Evolutionary conservation across 2,329 filamentous ascomycete genomes (phyloP), one percentile per base, ranked within the genome.

Genomic region (Diplodia seriata): DNA sequence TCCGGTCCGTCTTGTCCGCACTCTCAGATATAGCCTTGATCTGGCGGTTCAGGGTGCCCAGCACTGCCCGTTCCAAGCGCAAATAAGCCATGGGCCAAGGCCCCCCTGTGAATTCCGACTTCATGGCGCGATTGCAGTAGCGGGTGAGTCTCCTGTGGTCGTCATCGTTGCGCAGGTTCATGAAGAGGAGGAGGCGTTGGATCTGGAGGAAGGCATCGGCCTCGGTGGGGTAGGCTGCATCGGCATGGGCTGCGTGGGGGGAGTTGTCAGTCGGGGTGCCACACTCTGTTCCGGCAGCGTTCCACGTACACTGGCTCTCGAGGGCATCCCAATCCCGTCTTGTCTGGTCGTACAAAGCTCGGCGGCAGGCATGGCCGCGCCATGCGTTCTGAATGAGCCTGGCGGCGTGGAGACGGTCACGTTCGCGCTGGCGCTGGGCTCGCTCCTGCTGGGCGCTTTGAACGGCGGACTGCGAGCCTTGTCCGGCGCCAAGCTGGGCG

Each of bases 401-500:
- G 15, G 88, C 87, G 4, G 94, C 92, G 74, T 89, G 90, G 61
- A 94, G 80, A 69, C 89, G 88, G 59, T 92, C 89, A 73, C 94
- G 86, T 74, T 98, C 93, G 62, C 88, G 88, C 73, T 97, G 92
- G 72, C 95, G 87, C 73, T 89, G 86, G 71, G 90, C 84, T 36
- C 95, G 89, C 73, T 97, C 93, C 73, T 93, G 92, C 75, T 97
- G 93, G 33, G 94, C 94, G 73, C 92, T 89, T 54, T 90, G 91
- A 33, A 98, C 86, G 1, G 94, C 90, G 74, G 90, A 90, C 73
- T 92, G 91, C 5, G 91, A 85, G 53, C 65, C 65, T 40, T 47
- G 26, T 20, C 89, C 90, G 69, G 80, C 79, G 72, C 87, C 87
- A 69, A 86, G 78, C 66, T 79, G 80, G 63, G 85, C 89, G 78